Base-by-base conservation (phyloP, 495 filamentous ascomycete species). In the Hypomontagnella submonticulosa region DNA sequence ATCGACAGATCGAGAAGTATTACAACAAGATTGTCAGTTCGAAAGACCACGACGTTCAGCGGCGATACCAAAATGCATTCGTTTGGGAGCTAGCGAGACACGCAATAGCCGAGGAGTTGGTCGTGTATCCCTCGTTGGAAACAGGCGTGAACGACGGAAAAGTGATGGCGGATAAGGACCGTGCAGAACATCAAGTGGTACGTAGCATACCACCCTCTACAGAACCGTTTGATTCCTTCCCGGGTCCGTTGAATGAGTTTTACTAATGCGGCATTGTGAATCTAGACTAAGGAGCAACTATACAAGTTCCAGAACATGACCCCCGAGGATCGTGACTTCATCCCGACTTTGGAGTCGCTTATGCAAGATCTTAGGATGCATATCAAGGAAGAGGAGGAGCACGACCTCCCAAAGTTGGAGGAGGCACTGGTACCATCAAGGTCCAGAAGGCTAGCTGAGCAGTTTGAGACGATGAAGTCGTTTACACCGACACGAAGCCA, bases 1-100 rank as follows among this genome's bases (percentile, higher is more conserved):
- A 92, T 72, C 76, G 77, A 8, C 83, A 89, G 67, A 77, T 91
- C 19, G 80, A 90, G 63, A 48, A 73, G 1, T 86, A 82, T 71
- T 86, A 88, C 70, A 73, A 84, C 46, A 80, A 85, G 6, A 86
- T 91, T 57, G 62, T 86, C 42, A 73, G 75, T 42, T 67, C 84
- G 8, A 73, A 66, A 2, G 77, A 84, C 36, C 60, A 73, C 16
- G 81, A 87, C 50, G 76, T 81, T 4, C 81, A 81, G 65, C 74
- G 67, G 1, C 74, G 80, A 12, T 91, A 77, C 74, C 83, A 86
- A 71, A 91, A 91, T 55, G 83, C 84, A 47, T 88, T 91, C 57
- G 85, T 86, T 30, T 92, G 89, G 90, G 87, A 88, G 66, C 76
- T 92, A 3, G 85, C 90, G 9, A 83, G 88, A 7, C 85, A 90